Evolutionary conservation across 129 eudicot species (phyloP), one percentile per base, ranked within the genome.

Genomic region (Chrysanthemum seticuspe): DNA sequence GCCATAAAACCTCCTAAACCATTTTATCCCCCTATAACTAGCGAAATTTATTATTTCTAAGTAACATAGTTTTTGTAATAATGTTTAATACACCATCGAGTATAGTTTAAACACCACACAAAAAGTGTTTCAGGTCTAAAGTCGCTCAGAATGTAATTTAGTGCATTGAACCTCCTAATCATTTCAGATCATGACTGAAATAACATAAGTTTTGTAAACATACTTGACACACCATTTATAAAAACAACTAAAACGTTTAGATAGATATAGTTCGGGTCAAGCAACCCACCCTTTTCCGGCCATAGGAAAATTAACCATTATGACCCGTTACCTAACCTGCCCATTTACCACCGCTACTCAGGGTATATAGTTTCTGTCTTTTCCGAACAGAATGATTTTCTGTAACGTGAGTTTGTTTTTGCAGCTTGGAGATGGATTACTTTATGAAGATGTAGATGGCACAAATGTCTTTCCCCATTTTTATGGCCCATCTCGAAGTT

Each of bases 371-470:
- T 8, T 40, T 40, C 47, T 40, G 47, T 40, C 47, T 14, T 53
- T 15, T 13, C 58, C 18, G 1, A 62, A 31, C 49, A 15, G 58
- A 54, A 44, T n/a, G 16, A 19, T 66, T 64, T 65, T 62, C 5
- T 27, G 59, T 73, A 19, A 61, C 23, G 52, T 31, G 64, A 50
- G 25, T 63, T 31, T 62, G 6, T 68, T 76, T 59, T 76, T 83
- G 71, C 85, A 92, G 98, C 96, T 92, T 53, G 96, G 98, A n/a
- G 88, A 89, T 81, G 98, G 98, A 74, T 65, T 92, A 68, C 58
- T 87, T 27, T 92, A 92, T 63, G 96, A 92, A 85, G 83, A 76
- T 61, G 94, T 85, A 74, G 96, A 83, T 62, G 96, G 82, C 3
- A 53, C 80, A 58, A 79, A 86, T 50, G 71, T 79, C 9, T 92